Evolutionary conservation across 257 asterid species (phyloP).

Genomic region (Eucommia ulmoides): DNA sequence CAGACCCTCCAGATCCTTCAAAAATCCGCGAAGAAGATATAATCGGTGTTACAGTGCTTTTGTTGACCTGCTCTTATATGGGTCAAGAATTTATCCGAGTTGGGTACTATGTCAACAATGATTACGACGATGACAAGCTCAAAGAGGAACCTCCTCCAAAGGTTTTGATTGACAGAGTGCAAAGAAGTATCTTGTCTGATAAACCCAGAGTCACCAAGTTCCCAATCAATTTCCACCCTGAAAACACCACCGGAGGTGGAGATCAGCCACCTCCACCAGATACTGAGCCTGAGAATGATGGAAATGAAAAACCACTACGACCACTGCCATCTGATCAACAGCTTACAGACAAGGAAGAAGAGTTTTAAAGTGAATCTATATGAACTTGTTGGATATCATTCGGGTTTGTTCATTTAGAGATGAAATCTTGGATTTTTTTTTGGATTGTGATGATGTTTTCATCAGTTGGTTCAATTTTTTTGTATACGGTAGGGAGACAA

Average conservation of each 20-base stretch:
- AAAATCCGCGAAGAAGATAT: slow-evolving; percentile 95
- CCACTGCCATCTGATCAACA: slow-evolving; percentile 24
- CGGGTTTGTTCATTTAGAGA: no score
- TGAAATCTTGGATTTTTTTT: no score
- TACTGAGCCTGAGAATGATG: slow-evolving; percentile 37
- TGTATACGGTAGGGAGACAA: no score
- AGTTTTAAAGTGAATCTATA: no score
- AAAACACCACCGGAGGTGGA: slow-evolving; percentile 51
- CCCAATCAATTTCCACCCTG: slow-evolving; percentile 75
- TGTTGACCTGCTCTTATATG: slow-evolving; percentile 84
- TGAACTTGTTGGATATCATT: no score
- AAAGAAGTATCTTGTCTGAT: slow-evolving; percentile 71
- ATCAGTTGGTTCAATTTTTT: no score
- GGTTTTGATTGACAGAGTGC: slow-evolving; percentile 66
- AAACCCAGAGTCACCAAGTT: slow-evolving; percentile 95
- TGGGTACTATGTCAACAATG: slow-evolving; percentile 91
- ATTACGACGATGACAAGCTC: slow-evolving; percentile 75
- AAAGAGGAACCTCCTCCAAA: slow-evolving; percentile 86
- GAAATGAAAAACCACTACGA: slow-evolving; percentile 29
- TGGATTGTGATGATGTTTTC: no score
- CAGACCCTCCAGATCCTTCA: slow-evolving; percentile 92
- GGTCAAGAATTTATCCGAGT: slow-evolving; percentile 91
- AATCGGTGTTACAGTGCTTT: slow-evolving; percentile 86
- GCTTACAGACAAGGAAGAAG: slow-evolving; percentile 30
- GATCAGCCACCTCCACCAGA: slow-evolving; percentile 49